These are phyloP conservation scores for Neurospora discreta DNA, from an alignment of 495 filamentous ascomycete species.

Conservation along the genomic window DNA sequence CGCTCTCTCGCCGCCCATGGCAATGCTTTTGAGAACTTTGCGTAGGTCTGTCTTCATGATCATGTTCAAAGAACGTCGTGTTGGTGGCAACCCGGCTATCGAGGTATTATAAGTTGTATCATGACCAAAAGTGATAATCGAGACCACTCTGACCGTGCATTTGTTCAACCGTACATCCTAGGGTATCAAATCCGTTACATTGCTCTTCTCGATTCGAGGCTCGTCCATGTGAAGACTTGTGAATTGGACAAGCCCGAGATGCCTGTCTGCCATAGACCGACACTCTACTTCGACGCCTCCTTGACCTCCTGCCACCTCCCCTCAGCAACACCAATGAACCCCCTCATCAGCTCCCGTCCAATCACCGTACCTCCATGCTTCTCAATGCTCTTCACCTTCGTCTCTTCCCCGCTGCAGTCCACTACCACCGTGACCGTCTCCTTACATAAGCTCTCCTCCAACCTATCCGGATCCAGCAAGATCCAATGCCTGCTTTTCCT, in stretches of 20 bases:
- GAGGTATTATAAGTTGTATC: not conserved
- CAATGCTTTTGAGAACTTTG: not conserved
- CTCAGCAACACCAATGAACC: slow-evolving; percentile 28
- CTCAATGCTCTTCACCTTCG: slow-evolving; percentile 55
- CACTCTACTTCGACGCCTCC: slow-evolving; percentile 10
- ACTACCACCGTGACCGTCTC: slow-evolving; percentile 67
- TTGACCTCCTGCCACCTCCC: slow-evolving; percentile 32
- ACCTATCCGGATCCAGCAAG: slow-evolving; percentile 76
- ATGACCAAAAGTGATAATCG: not conserved
- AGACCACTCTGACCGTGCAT: not conserved
- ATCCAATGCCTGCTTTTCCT: slow-evolving; percentile 53
- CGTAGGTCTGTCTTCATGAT: not conserved
- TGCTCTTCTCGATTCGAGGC: not conserved
- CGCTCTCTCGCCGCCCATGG: not conserved
- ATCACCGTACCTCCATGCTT: slow-evolving; percentile 63
- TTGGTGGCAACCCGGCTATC: not conserved
- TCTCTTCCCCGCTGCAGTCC: slow-evolving; percentile 44
- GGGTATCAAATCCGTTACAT: slow-evolving; percentile 8
- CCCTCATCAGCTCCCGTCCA: slow-evolving; percentile 27
- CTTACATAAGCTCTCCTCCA: slow-evolving; percentile 72
- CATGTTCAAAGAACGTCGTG: not conserved
- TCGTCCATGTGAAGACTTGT: not conserved
- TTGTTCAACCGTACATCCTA: slow-evolving; percentile 2
- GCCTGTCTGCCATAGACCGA: not conserved
- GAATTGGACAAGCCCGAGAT: not conserved